Evolutionary conservation across 495 filamentous ascomycete species (phyloP), one percentile per base, ranked within the genome.

Genomic region (Neurospora sp.): DNA sequence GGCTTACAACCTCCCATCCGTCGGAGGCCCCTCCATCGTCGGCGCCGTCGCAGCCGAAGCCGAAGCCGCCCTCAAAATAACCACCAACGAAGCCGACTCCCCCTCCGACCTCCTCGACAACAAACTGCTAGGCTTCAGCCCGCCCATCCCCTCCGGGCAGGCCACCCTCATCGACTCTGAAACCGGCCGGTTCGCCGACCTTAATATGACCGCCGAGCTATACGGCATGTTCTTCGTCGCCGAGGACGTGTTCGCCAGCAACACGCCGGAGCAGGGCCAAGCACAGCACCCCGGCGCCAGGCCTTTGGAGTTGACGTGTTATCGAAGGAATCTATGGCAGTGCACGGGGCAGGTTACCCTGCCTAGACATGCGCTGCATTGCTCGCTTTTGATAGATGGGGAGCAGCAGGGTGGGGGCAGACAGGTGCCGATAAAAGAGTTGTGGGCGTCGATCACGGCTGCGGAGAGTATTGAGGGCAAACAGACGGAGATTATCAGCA

Each of bases 191-290:
- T 73, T 78, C 31, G 75, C 85, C 81, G 88, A 77, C 83, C 86
- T 93, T 31, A 86, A 87, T 40, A 89, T 97, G 79, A 88, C 91
- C 10, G 93, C 93, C 59, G 94, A 96, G 81, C 83, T 97, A 40
- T 93, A 96, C 78, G 94, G 94, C 83, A 97, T 96, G 93, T 97
- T 97, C 83, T 97, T 96, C 77, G 88, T 97, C 7, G 94, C 94
- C 69, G 94, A 97, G 76, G 86, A 87, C 71, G 87, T 88, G 8
- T 88, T 87, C 76, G 83, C 83, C 42, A 82, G 78, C 35, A 83
- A 84, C 71, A 61, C 53, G 53, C 53, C 53, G 6, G 53, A 14
- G 7, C 53, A 61, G 22, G 20, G 14, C 2, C 53, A 61, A 14
- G 48, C 48, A 53, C 48, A 53, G 20, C 48, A 61, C 27, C 27